Conservation (phyloP, 116 monocot species). For the Iris pallida region DNA sequence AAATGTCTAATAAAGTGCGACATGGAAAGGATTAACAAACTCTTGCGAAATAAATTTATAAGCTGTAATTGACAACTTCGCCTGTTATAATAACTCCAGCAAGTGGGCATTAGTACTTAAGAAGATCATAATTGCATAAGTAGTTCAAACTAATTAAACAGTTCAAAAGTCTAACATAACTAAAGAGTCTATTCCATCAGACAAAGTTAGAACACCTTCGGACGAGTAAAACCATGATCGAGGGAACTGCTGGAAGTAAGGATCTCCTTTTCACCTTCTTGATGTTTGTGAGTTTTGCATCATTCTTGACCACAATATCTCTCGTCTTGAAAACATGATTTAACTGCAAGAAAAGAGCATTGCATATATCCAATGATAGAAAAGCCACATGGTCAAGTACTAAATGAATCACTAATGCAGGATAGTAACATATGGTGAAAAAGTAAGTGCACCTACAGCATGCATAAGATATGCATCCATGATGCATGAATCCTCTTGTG, state of each 20-base stretch:
- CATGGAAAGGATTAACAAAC: no score
- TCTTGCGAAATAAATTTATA: no score
- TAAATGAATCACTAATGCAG: neutral
- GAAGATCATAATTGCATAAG: no score
- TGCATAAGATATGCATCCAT: slow-evolving; percentile 98
- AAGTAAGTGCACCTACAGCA: slow-evolving; percentile 47
- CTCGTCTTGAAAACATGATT: slow-evolving; percentile 82
- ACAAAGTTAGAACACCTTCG: slow-evolving; percentile 55
- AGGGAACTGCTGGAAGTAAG: slow-evolving; percentile 51
- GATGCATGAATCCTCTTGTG: slow-evolving; percentile 59
- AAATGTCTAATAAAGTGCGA: no score
- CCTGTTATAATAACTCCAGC: no score
- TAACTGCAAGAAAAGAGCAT: slow-evolving; percentile 44
- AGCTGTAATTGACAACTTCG: no score
- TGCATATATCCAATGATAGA: neutral
- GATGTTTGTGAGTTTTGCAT: slow-evolving; percentile 55
- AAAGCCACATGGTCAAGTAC: no score
- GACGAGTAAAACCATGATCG: slow-evolving; percentile 98
- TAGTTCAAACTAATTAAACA: no score
- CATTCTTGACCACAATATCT: slow-evolving; percentile 71
- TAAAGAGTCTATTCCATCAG: neutral
- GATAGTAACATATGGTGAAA: slow-evolving; percentile 10
- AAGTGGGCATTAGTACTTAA: no score
- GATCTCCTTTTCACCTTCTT: slow-evolving; percentile 37
- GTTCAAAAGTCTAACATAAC: neutral